These are phyloP conservation scores for Saccharomyces hybrid DNA, from an alignment of 1,139 yeast species.

Conservation along the genomic window DNA sequence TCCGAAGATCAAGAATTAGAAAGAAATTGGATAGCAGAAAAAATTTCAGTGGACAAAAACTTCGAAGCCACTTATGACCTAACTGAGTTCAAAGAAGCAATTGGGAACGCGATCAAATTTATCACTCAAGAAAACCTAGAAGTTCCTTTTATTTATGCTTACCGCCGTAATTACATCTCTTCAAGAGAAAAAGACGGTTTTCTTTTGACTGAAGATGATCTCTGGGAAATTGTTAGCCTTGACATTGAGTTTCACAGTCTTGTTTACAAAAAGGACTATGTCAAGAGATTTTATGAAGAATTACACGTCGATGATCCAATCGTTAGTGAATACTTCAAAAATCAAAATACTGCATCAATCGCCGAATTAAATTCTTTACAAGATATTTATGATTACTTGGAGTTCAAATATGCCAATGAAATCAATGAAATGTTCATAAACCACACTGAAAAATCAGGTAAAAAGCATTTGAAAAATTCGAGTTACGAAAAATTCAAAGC, in stretches of 20 bases:
- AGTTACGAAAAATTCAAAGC: constrained; percentile 67
- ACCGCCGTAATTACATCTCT: constrained; percentile 72
- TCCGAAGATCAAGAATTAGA: constrained; percentile 65
- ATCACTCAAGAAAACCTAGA: constrained; percentile 73
- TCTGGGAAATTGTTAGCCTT: constrained; percentile 82
- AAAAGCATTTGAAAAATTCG: constrained; percentile 66
- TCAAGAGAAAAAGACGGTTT: constrained; percentile 49
- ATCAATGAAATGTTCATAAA: constrained; percentile 43
- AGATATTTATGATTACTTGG: constrained; percentile 78
- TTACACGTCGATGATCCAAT: constrained; percentile 53
- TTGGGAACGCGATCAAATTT: constrained; percentile 70
- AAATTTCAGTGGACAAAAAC: constrained; percentile 46
- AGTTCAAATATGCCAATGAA: constrained; percentile 71
- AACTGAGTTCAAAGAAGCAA: constrained; percentile 61
- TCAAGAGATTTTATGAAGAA: constrained; percentile 49
- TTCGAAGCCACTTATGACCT: constrained; percentile 39
- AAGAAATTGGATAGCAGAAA: constrained; percentile 68
- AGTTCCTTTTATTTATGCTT: constrained; percentile 95
- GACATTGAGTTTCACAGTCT: constrained; percentile 87
- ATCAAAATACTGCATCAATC: constrained; percentile 48
- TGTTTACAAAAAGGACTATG: constrained; percentile 63
- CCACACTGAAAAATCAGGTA: constrained; percentile 32
- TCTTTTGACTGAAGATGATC: constrained; percentile 68
- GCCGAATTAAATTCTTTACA: constrained; percentile 58
- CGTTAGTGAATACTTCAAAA: constrained; percentile 46